Evolutionary conservation across 495 filamentous ascomycete genomes (phyloP), one percentile per base, ranked within the genome.

Genomic region (Pseudomonodictys pantanalensis): DNA sequence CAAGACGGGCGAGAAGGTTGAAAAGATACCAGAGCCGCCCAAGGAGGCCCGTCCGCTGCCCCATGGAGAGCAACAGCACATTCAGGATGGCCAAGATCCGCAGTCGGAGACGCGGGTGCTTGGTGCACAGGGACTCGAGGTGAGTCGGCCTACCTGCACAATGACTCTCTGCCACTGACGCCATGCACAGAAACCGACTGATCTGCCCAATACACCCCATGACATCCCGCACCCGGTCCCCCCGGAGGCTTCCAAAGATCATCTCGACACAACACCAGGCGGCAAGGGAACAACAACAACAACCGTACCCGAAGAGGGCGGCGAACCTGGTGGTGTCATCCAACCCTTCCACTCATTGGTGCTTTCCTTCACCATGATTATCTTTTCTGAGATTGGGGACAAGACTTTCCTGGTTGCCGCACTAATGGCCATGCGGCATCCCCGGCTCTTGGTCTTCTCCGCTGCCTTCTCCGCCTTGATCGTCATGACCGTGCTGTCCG

Each of bases 401-500:
- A 98, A 98, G 73, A 98, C 93, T 0, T 98, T 98, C 76, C 80
- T 98, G 38, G 90, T 98, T 41, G 93, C 93, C 12, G 93, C 93
- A 23, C 80, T 98, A 20, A 98, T 98, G 93, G 93, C 93, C 1
- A 98, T 98, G 93, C 90, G 96, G 64, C 92, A 98, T 69, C 87
- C 93, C 41, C 89, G 92, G 29, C 72, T 97, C 52, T 79, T 96
- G 11, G 95, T 98, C 39, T 98, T 97, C 76, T 85, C 89, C 7
- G 90, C 93, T 5, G 93, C 93, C n/a, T 90, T 97, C 66, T 79
- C 84, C 59, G 95, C 93, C 22, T 76, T 98, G 49, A 83, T 95
- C 51, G 80, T 85, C 69, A 98, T 98, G 93, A 97, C 95, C 0
- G 81, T 97, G 22, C 81, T 98, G n/a, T 97, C 93, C 6, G 95